phyloP scores from a whole-genome alignment of 352 stramenopile genomes.

The Albugo laibachii region DNA sequence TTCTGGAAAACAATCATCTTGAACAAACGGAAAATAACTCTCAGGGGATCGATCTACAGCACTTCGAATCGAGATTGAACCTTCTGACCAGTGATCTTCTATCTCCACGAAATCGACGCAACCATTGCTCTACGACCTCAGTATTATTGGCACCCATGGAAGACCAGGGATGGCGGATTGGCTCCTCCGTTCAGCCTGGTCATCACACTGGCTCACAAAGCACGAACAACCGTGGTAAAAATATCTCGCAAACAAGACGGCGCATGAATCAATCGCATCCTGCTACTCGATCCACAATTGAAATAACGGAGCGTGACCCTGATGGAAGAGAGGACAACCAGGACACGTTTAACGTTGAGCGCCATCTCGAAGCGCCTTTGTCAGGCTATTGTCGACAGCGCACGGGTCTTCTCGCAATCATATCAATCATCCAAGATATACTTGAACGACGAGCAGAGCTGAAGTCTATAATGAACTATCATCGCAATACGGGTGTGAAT shows the following conservation, averaged over 20 bases:
- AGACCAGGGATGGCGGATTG: constrained; percentile 1
- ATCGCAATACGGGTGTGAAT: constrained; percentile 29
- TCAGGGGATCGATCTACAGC: no score
- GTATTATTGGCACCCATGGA: constrained; percentile 44
- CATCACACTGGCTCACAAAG: no score
- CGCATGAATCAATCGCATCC: constrained; percentile 37
- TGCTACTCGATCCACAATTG: constrained; percentile 31
- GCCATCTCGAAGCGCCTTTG: no score
- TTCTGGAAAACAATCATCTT: constrained; percentile 13
- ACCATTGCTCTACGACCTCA: constrained; percentile 46
- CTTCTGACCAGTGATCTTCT: constrained; percentile 40
- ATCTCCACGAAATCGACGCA: constrained; percentile 38
- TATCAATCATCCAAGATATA: constrained; percentile 44
- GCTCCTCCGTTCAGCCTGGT: no score
- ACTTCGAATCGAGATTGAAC: constrained; percentile 6
- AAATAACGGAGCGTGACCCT: constrained; percentile 18
- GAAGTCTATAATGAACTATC: constrained; percentile 47
- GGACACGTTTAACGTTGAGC: constrained; percentile 6
- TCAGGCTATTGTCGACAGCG: constrained; percentile 4
- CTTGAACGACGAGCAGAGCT: constrained; percentile 45
- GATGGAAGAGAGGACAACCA: neutral
- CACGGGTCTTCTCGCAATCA: constrained; percentile 13
- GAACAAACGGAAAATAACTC: no score
- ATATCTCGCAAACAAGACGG: constrained; percentile 4
- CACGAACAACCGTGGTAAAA: no score